Conservation (phyloP, 1,139 yeast genomes). For the Scheffersomyces titani region DNA sequence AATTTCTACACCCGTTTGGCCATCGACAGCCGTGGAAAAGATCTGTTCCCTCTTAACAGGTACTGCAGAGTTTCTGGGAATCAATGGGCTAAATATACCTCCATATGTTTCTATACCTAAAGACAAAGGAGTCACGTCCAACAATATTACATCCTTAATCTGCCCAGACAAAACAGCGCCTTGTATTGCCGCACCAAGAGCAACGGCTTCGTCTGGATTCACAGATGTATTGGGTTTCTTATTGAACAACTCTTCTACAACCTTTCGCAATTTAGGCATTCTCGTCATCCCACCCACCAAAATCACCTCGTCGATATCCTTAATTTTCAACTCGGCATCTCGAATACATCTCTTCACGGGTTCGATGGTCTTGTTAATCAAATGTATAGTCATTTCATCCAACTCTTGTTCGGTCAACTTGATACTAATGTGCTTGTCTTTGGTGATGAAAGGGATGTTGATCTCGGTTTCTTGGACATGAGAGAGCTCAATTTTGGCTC, state of each 20-base stretch:
- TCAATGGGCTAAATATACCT: constrained; percentile 75
- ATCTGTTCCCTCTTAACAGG: constrained; percentile 72
- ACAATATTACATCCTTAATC: constrained; percentile 64
- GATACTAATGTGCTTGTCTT: constrained; percentile 52
- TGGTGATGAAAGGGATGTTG: constrained; percentile 62
- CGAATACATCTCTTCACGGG: constrained; percentile 69
- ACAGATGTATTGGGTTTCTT: constrained; percentile 64
- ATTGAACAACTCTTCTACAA: constrained; percentile 58
- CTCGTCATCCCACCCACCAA: constrained; percentile 86
- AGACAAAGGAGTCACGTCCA: constrained; percentile 79
- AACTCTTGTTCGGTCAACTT: constrained; percentile 61
- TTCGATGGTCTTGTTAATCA: constrained; percentile 61
- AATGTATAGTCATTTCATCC: constrained; percentile 60
- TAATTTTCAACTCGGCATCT: constrained; percentile 65
- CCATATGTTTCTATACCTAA: constrained; percentile 83
- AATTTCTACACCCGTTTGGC: constrained; percentile 77
- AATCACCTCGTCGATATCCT: constrained; percentile 69
- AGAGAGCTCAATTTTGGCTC: constrained; percentile 68
- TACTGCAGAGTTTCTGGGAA: constrained; percentile 73
- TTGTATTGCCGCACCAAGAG: constrained; percentile 82
- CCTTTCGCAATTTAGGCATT: constrained; percentile 70
- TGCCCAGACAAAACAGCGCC: constrained; percentile 78
- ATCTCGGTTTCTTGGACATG: constrained; percentile 58
- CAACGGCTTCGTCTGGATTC: constrained; percentile 85
- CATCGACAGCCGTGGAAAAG: constrained; percentile 84